A percentile compares a stretch with the other conserved stretches of the same genome.
Evolutionary conservation across 768 basidiomycete species (phyloP).

Genomic region (Pholiota molesta): DNA sequence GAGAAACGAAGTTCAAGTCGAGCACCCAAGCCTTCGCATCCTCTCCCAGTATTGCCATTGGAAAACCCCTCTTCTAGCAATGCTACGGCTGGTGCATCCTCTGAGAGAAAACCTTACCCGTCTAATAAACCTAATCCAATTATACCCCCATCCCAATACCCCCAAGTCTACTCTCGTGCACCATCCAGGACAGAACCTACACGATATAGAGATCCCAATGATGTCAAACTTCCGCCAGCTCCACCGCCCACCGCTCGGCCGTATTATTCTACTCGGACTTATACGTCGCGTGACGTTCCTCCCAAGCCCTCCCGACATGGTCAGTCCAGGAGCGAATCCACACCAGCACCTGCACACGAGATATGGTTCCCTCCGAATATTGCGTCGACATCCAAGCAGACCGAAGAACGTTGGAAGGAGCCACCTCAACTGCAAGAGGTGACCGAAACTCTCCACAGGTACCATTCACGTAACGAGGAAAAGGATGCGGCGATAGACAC

Average conservation of each 20-base stretch:
- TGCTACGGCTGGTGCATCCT: conserved; percentile 11
- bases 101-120: conserved; percentile 19
- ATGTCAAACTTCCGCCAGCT: conserved; percentile 19
- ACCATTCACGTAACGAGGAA: conserved; percentile 12
- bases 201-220: conserved; percentile 18
- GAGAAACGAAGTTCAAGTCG: conserved; percentile 35
- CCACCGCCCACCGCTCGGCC: conserved; percentile 14
- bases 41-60: conserved; percentile 11
- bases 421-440: conserved; percentile 8
- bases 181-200: conserved; percentile 21
- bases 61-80: conserved; percentile 17
- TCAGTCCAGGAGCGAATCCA: conserved; percentile 17
- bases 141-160: conserved; percentile 15
- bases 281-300: conserved; percentile 15
- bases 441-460: conserved; percentile 15
- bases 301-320: conserved; percentile 14
- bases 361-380: conserved; percentile 24
- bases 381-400: conserved; percentile 23
- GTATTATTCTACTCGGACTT: conserved; percentile 14
- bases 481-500: conserved; percentile 14
- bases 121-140: conserved; percentile 15
- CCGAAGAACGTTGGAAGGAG: conserved; percentile 17
- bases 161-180: conserved; percentile 13
- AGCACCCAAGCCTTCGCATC: conserved; percentile 19
- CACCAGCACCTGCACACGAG: conserved; percentile 21